phyloP scores from a whole-genome alignment of 345 rosid genomes.

The Eucalyptus shirleyi region DNA sequence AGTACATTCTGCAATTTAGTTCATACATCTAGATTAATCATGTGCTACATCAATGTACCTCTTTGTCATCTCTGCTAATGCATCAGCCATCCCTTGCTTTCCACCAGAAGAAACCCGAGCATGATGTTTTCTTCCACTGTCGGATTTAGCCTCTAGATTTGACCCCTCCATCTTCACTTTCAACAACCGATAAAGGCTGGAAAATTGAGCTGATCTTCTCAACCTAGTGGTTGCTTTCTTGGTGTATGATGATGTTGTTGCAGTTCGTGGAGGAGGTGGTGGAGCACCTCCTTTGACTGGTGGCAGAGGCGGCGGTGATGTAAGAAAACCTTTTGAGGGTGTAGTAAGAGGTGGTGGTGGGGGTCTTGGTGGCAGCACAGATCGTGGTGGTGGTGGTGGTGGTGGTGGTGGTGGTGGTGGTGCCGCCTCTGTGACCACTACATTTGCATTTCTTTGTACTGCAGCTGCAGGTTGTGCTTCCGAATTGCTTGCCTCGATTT shows the following conservation, averaged over 20 bases:
- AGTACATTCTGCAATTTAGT: neutral
- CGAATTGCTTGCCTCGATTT: neutral
- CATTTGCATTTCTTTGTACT: neutral
- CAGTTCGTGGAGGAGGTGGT: slow-evolving; percentile 44
- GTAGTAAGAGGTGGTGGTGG: neutral
- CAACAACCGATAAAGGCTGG: slow-evolving; percentile 49
- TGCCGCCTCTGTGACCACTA: neutral
- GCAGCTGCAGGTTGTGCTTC: neutral
- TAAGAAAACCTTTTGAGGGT: neutral
- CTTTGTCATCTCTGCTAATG: slow-evolving; percentile 83
- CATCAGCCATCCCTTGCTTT: slow-evolving; percentile 88
- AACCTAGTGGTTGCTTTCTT: slow-evolving; percentile 60
- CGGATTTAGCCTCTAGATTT: slow-evolving; percentile 10
- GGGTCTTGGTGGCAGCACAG: neutral
- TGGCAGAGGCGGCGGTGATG: slow-evolving; percentile 33
- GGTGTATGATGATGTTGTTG: slow-evolving; percentile 35
- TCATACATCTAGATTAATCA: neutral
- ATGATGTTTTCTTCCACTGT: slow-evolving; percentile 12
- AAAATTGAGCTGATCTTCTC: slow-evolving; percentile 72
- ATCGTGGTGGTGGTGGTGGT: neutral
- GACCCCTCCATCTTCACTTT: slow-evolving; percentile 65
- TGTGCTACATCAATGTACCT: slow-evolving; percentile 13
- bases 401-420: neutral
- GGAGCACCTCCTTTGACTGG: slow-evolving; percentile 27
- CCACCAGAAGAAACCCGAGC: slow-evolving; percentile 10